Base-by-base conservation (phyloP, 2,329 filamentous ascomycete species). In the Claviceps spartinae region DNA sequence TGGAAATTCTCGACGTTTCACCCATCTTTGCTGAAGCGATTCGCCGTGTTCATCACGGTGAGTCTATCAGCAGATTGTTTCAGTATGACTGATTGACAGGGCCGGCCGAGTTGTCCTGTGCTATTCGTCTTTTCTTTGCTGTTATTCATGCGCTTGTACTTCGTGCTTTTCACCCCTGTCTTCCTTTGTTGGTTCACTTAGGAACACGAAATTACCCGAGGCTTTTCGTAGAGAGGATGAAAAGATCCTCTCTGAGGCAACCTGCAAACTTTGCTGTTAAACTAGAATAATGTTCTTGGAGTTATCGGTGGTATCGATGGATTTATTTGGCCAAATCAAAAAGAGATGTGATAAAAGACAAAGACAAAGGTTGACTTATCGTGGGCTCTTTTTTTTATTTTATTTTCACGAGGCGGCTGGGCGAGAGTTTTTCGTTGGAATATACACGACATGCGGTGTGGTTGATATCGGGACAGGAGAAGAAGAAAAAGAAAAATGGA, bases 11-110 rank as follows among this genome's bases (percentile, higher is more conserved):
- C 56, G 91, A 97, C 63, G 68, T 97, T 55, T 88, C 88, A 51
- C 84, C 87, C 59, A 83, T 96, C 54, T 96, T 97, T 66, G 90
- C 88, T 54, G 91, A 97, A 77, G 88, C 93, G 49, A 96, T 97
- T 60, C 86, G 93, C 57, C 82, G 93, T 56, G 91, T 97, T 54
- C 93, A 98, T 70, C 90, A 97, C 68, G 93, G 93, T 62, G 93
- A 98, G 73, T 95, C 88, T 63, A 95, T 98, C 70, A 95, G 89
- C 66, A 88, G 93, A 55, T 77, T 98, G 49, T 98, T 98, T 57
- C 66, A 69, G 59, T 65, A 68, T 54, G 55, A 58, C 58, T 64
- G 47, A 58, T 22, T 14, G 3, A 30, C 30, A 34, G 30, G 9
- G 30, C 41, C 22, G 11, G 14, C 26, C 5, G 13, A 7, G 20